Conservation (phyloP, 2,329 filamentous ascomycete species). For the Albophoma yamanashiensis region DNA sequence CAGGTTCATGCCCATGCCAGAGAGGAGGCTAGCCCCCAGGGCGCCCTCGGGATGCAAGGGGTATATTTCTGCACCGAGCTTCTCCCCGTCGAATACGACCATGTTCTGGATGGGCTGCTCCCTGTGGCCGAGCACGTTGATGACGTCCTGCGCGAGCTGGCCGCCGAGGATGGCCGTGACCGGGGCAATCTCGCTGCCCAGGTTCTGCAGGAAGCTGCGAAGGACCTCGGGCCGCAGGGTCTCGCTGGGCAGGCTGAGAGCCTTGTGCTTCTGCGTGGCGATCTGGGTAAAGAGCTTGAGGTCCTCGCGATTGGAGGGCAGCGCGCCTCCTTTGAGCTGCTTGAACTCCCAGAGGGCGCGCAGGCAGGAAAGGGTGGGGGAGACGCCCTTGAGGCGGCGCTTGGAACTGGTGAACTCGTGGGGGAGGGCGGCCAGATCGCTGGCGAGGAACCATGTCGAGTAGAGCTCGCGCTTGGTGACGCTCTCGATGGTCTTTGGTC, state of each 20-base stretch:
- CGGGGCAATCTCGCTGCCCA: constrained; percentile 74
- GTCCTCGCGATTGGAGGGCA: constrained; percentile 52
- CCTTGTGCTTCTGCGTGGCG: constrained; percentile 66
- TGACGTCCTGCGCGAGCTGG: constrained; percentile 88
- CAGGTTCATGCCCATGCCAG: constrained; percentile 12
- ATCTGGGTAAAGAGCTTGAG: constrained; percentile 67
- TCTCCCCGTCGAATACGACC: constrained; percentile 80
- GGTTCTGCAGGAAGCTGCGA: constrained; percentile 75
- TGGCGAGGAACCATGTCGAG: constrained; percentile 78
- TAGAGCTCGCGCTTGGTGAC: constrained; percentile 90
- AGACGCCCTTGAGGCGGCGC: constrained; percentile 64
- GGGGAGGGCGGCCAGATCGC: constrained; percentile 60
- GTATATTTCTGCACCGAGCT: constrained; percentile 68
- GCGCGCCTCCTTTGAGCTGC: constrained; percentile 39
- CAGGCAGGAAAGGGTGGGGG: constrained; percentile 73
- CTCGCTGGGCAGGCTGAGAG: constrained; percentile 58
- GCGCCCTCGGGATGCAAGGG: constrained; percentile 61
- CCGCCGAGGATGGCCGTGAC: constrained; percentile 85
- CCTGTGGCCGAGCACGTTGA: constrained; percentile 83
- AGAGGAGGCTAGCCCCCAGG: constrained; percentile 39
- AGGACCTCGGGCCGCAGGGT: constrained; percentile 63
- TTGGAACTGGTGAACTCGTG: constrained; percentile 56
- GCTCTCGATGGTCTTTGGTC: constrained; percentile 62
- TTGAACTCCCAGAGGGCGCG: constrained; percentile 82
- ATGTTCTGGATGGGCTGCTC: constrained; percentile 97